Evolutionary conservation across 192 early-diverging fungal genomes (phyloP), one percentile per base, ranked within the genome.

Genomic region (Coemansia sp.): DNA sequence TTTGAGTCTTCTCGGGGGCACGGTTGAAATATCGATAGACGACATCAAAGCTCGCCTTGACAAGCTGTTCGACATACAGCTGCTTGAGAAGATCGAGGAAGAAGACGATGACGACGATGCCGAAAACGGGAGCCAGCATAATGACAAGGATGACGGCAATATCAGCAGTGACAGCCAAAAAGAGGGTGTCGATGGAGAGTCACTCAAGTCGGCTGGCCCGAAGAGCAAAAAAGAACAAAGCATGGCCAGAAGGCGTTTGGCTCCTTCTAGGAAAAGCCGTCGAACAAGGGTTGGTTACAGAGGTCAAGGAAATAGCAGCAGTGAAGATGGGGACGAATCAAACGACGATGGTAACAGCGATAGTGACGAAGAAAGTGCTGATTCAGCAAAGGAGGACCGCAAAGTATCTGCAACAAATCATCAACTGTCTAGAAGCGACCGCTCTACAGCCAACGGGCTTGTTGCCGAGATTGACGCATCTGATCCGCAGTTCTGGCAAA

Each of bases 401-500:
- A 38, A 38, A 7, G 4, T 10, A 38, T 10, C 36, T 38, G 10
- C 5, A 38, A 10, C 10, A 38, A 10, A 10, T 10, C 4, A 38
- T 4, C 4, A 7, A 14, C 12, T 45, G 42, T 45, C 42, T 45
- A 38, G 32, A 7, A 52, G 28, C 17, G 18, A 45, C 25, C 61
- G 64, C 16, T 66, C 75, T 17, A 12, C 66, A 31, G 33, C 65
- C 16, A 67, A 68, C 38, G 67, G 42, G 42, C 42, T 64, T 33
- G 69, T 63, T 6, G 59, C 60, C 0, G 63, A 60, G 2, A 40
- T 66, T 4, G 78, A 81, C 63, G 63, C 61, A 3, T 67, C 78
- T 1, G 78, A 81, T 49, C 78, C 78, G 45, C 61, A 68, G 58
- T 82, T 82, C 34, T 82, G 80, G 80, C 61, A 69, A 16, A 73